Conservation (phyloP, 139 green algal species). For the Chlamydomonas schloesseri region DNA sequence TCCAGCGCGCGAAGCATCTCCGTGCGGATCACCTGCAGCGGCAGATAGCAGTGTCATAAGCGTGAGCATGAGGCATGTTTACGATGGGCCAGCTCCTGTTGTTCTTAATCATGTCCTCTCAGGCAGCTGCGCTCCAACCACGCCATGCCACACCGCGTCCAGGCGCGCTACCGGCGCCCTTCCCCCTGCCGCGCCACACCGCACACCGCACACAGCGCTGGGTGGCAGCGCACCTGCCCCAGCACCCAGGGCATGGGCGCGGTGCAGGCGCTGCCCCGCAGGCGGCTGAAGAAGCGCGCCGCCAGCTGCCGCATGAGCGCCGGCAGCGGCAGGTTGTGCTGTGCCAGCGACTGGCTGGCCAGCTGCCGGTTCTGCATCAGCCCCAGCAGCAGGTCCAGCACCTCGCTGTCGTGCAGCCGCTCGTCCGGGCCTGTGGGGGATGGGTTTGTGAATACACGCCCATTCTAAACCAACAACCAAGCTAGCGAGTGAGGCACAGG, state of each 20-base stretch:
- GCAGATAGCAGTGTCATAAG: too few species aligned
- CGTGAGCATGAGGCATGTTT: too few species aligned
- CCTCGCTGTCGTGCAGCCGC: slow-evolving; percentile 26
- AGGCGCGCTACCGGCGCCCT: too few species aligned
- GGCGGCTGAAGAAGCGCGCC: background rate
- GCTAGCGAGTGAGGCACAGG: too few species aligned
- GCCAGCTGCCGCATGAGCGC: slow-evolving; percentile 25
- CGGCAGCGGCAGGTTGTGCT: background rate
- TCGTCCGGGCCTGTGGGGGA: slow-evolving; percentile 14
- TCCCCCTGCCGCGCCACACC: too few species aligned
- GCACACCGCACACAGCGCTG: too few species aligned
- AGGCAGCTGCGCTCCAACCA: too few species aligned
- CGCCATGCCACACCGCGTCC: too few species aligned
- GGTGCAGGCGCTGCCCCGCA: background rate
- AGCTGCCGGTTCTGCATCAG: slow-evolving; percentile 45
- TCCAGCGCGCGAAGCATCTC: slow-evolving; percentile 54
- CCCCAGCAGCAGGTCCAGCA: slow-evolving; percentile 36
- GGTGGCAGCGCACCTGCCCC: slow-evolving; percentile 18
- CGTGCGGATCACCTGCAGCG: slow-evolving; percentile 21
- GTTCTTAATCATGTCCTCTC: too few species aligned
- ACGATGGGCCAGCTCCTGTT: too few species aligned
- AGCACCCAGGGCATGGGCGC: slow-evolving; percentile 32
- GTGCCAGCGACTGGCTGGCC: background rate
- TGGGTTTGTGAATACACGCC: too few species aligned
- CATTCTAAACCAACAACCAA: too few species aligned